Conservation (phyloP, 2,329 filamentous ascomycete genomes). For the Colletotrichum sojae region DNA sequence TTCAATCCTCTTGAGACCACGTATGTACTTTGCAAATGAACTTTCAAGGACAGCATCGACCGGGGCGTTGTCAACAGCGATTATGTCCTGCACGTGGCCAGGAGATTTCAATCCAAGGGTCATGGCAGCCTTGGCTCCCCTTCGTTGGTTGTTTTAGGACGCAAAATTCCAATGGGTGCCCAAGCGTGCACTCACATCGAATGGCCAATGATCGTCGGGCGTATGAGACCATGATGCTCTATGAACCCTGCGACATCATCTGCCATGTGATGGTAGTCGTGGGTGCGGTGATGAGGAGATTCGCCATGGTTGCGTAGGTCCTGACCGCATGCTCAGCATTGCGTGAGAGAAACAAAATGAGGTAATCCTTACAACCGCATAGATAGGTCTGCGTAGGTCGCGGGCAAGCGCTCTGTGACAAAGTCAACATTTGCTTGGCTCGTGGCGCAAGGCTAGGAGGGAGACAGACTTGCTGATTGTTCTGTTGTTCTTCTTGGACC, state of each 20-base stretch:
- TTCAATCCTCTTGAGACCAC: slow-evolving; percentile 88
- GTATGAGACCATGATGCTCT: slow-evolving; percentile 74
- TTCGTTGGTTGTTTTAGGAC: slow-evolving; percentile 47
- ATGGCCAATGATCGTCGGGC: slow-evolving; percentile 88
- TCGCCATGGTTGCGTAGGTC: slow-evolving; percentile 96
- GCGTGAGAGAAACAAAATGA: slow-evolving; percentile 26
- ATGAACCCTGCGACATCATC: slow-evolving; percentile 88
- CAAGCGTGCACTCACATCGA: slow-evolving; percentile 77
- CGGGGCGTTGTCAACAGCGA: slow-evolving; percentile 93
- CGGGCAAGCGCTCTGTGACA: slow-evolving; percentile 79
- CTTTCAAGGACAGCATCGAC: slow-evolving; percentile 82
- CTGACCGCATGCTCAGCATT: slow-evolving; percentile 56
- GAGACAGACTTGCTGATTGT: slow-evolving; percentile 90
- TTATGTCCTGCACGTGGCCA: slow-evolving; percentile 75
- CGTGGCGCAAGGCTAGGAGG: slow-evolving; percentile 16
- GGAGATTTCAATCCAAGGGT: slow-evolving; percentile 82
- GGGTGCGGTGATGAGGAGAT: slow-evolving; percentile 81
- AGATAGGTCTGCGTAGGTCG: slow-evolving; percentile 85
- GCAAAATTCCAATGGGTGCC: not conserved
- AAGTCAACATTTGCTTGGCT: not conserved
- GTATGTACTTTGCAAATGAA: slow-evolving; percentile 85
- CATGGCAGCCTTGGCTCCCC: slow-evolving; percentile 96
- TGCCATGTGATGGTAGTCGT: slow-evolving; percentile 88
- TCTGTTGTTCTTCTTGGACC: slow-evolving; percentile 95
- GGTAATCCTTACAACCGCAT: slow-evolving; percentile 75